Evolutionary conservation across 2,329 filamentous ascomycete species (phyloP).

Genomic region (Colletotrichum sp.): DNA sequence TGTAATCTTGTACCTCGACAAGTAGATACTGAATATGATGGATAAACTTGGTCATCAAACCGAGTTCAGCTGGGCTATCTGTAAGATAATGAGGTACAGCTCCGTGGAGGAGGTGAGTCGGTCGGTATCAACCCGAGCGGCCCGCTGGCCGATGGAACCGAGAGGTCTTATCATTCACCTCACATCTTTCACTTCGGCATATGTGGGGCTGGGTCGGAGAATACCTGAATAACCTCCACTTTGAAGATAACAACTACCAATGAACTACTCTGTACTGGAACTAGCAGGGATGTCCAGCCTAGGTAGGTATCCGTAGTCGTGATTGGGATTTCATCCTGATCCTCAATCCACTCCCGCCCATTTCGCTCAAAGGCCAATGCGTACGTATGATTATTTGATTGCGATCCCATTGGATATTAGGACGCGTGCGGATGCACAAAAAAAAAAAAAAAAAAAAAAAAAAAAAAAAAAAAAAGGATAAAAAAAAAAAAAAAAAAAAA

Average conservation of each 20-base stretch:
- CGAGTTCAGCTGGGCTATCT: neutral
- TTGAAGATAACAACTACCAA: neutral
- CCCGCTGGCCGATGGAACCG: neutral
- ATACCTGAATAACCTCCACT: neutral
- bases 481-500: no score
- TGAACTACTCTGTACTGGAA: neutral
- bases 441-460: no score
- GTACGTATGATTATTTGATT: neutral
- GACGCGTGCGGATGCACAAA: neutral
- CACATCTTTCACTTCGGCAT: neutral
- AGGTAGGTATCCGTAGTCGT: neutral
- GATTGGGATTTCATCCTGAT: neutral
- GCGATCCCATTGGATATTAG: neutral
- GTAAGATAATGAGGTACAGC: neutral
- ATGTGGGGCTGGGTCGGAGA: neutral
- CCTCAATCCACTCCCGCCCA: neutral
- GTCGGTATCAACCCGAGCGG: neutral
- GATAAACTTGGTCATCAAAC: neutral
- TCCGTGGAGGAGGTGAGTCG: neutral
- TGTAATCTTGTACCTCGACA: neutral
- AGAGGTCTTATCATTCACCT: neutral
- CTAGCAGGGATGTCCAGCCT: neutral
- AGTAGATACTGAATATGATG: neutral
- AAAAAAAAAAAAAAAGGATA: no score
- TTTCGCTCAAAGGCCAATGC: neutral